phyloP scores from a whole-genome alignment of 2,329 filamentous ascomycete genomes.

The Fusarium nurragi region DNA sequence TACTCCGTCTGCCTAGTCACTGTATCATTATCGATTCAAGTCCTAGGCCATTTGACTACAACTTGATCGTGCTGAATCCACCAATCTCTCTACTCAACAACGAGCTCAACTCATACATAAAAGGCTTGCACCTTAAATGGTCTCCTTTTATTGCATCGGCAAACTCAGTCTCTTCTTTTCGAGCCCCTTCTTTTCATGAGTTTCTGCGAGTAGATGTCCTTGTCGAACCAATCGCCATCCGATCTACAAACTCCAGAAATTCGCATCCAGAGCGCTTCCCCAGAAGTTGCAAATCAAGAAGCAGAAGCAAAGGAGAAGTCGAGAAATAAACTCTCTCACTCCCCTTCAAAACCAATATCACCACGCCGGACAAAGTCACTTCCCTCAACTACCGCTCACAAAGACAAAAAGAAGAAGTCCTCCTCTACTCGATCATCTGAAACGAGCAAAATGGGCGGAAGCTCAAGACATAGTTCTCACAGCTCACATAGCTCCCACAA shows the following conservation, averaged over 20 bases:
- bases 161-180: background rate
- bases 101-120: background rate
- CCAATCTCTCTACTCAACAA: background rate
- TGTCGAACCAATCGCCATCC: conserved; percentile 26
- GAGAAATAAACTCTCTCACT: background rate
- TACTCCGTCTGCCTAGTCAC: conserved; percentile 13
- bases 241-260: conserved; percentile 40
- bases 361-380: conserved; percentile 29
- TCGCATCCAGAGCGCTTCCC: conserved; percentile 45
- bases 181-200: conserved; percentile 21
- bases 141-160: background rate
- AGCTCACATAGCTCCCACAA: conserved; percentile 41
- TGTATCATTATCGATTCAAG: conserved; percentile 1
- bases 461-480: conserved; percentile 37
- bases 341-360: conserved; percentile 25
- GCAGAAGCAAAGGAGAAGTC: conserved; percentile 1
- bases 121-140: conserved; percentile 10
- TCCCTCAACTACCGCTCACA: conserved; percentile 5
- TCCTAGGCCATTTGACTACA: background rate
- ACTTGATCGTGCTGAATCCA: background rate
- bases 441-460: conserved; percentile 38
- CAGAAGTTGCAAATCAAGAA: conserved; percentile 25
- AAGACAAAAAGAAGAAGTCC: conserved; percentile 34
- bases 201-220: conserved; percentile 42
- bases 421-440: conserved; percentile 13